Percentiles rank a stretch among this genome's conserved stretches.
Conservation (phyloP, 2,329 filamentous ascomycete species). For the Microsporum canis region DNA sequence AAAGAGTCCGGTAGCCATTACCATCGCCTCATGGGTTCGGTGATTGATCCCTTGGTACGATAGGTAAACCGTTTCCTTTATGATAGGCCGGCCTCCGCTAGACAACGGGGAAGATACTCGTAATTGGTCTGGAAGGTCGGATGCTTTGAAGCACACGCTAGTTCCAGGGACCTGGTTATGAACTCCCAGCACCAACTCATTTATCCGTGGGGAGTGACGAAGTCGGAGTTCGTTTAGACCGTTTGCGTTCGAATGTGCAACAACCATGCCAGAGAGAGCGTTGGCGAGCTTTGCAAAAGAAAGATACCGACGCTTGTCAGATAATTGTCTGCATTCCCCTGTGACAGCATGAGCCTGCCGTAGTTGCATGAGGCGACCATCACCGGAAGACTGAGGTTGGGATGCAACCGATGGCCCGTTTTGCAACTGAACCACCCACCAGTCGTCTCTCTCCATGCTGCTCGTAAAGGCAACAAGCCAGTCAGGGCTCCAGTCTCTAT, state of each 20-base stretch:
- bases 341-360: conserved; percentile 24
- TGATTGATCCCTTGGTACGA: conserved; percentile 30
- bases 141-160: conserved; percentile 24
- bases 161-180: conserved; percentile 23
- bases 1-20: conserved; percentile 29
- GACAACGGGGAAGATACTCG: conserved; percentile 21
- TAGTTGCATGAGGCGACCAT: conserved; percentile 13
- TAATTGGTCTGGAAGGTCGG: conserved; percentile 23
- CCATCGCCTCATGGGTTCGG: conserved; percentile 22
- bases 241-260: conserved; percentile 4
- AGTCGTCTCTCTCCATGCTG: conserved; percentile 61
- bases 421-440: conserved; percentile 53
- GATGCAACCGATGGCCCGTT: conserved; percentile 7
- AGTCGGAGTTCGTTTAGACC: conserved; percentile 6
- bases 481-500: conserved; percentile 52
- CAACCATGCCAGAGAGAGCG: conserved; percentile 11
- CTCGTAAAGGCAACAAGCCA: conserved; percentile 65
- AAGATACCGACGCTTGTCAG: conserved; percentile 18
- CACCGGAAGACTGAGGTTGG: background rate
- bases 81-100: conserved; percentile 19
- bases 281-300: conserved; percentile 30
- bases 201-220: conserved; percentile 16
- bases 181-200: background rate
- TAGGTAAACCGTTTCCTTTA: conserved; percentile 28
- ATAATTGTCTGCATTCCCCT: conserved; percentile 18